These are phyloP conservation scores for Fusarium bulbicola DNA, from an alignment of 2,329 filamentous ascomycete genomes.

Conservation along the genomic window DNA sequence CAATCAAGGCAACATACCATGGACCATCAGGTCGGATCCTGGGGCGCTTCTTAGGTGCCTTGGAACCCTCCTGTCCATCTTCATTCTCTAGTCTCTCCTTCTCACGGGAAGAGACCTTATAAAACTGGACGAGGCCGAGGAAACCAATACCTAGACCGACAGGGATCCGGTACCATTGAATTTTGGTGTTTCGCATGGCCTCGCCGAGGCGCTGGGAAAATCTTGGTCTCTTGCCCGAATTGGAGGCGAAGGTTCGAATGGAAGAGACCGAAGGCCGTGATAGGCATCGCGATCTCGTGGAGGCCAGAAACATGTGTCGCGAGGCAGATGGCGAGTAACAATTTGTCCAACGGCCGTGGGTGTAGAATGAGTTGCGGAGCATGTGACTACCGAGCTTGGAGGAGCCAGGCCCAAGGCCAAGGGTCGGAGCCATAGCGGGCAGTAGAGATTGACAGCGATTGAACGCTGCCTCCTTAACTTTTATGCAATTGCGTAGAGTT, in stretches of 20 bases:
- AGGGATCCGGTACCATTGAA: constrained; percentile 92
- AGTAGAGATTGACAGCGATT: constrained; percentile 21
- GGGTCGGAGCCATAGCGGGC: constrained; percentile 46
- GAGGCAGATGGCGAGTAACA: constrained; percentile 35
- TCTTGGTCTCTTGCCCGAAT: constrained; percentile 55
- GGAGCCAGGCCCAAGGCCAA: constrained; percentile 48
- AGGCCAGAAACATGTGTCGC: constrained; percentile 36
- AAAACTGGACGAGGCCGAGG: constrained; percentile 84
- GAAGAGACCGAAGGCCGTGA: constrained; percentile 38
- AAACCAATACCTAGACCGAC: constrained; percentile 86
- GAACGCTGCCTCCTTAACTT: constrained; percentile 21
- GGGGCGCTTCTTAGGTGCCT: constrained; percentile 60
- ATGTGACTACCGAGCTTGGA: constrained; percentile 47
- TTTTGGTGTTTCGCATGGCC: constrained; percentile 62
- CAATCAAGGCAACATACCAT: constrained; percentile 63
- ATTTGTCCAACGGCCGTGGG: constrained; percentile 44
- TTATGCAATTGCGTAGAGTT: constrained; percentile 9
- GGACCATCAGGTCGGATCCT: constrained; percentile 84
- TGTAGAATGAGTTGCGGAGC: constrained; percentile 42
- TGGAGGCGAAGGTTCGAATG: constrained; percentile 46
- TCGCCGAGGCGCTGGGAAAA: constrained; percentile 63
- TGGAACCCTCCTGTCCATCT: constrained; percentile 52
- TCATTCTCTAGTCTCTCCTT: constrained; percentile 60
- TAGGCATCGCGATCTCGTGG: constrained; percentile 39
- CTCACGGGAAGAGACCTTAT: constrained; percentile 72